Percentiles rank a stretch among this genome's conserved stretches.
These are phyloP conservation scores for Penicillium sp. DNA, from an alignment of 2,329 filamentous ascomycete genomes.

Conservation along the genomic window DNA sequence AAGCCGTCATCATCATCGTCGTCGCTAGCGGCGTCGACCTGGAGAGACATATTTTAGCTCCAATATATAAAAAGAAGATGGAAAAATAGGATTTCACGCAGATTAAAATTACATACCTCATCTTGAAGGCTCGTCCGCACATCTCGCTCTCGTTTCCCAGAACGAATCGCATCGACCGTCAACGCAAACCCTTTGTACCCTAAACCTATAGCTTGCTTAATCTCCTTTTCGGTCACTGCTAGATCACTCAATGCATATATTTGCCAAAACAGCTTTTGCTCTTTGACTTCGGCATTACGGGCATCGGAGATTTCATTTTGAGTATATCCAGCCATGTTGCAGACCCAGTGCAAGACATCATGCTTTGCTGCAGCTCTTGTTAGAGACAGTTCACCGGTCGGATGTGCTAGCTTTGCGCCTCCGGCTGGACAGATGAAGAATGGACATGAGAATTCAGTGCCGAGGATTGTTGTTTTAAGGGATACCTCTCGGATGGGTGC, in stretches of 20 bases:
- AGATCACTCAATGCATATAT: not conserved
- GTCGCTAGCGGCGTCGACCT: not conserved
- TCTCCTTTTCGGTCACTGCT: not conserved
- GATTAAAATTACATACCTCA: slow-evolving; percentile 18
- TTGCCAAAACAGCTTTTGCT: slow-evolving; percentile 1
- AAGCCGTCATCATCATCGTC: not conserved
- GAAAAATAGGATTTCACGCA: too few species aligned
- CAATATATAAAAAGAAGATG: not conserved
- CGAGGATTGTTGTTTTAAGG: not conserved
- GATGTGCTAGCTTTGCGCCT: not conserved
- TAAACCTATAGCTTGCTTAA: not conserved
- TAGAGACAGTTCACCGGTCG: not conserved
- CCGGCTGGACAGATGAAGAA: not conserved
- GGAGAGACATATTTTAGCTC: not conserved
- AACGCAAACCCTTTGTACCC: slow-evolving; percentile 18
- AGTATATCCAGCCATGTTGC: not conserved
- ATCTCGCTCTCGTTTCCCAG: slow-evolving; percentile 1
- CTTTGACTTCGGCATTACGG: not conserved
- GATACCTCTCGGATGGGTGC: slow-evolving; percentile 32
- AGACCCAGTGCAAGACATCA: slow-evolving; percentile 18
- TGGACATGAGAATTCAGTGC: not conserved
- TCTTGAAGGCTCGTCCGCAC: slow-evolving; percentile 5
- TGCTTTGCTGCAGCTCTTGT: slow-evolving; percentile 30
- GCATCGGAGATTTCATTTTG: not conserved
- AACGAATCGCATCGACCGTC: slow-evolving; percentile 20